These are phyloP conservation scores for Russula olivacea DNA, from an alignment of 768 basidiomycete genomes.

Conservation along the genomic window DNA sequence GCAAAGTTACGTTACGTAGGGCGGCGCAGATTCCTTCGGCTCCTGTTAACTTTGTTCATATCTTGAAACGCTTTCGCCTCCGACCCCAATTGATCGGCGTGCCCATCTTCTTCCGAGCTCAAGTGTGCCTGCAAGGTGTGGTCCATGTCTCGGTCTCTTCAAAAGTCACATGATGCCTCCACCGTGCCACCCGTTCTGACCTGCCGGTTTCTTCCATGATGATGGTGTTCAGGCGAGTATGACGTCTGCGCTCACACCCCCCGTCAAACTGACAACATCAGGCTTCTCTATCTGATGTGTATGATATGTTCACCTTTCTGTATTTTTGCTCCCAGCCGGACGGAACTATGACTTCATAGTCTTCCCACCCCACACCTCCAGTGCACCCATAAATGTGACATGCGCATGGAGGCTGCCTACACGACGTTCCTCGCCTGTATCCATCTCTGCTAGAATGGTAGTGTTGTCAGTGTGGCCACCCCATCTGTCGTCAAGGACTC, in stretches of 20 bases:
- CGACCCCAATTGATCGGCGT: neutral
- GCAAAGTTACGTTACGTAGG: neutral
- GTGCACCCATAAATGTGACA: neutral
- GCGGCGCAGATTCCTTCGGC: constrained; percentile 1
- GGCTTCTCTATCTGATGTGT: neutral
- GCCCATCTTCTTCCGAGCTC: neutral
- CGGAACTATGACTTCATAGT: neutral
- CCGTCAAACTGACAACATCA: neutral
- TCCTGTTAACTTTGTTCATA: neutral
- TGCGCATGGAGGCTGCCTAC: neutral
- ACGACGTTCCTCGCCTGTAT: neutral
- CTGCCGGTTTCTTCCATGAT: neutral
- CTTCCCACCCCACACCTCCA: neutral
- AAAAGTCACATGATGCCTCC: neutral
- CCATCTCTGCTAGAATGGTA: too few relatives aligned
- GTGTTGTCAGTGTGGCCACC: neutral
- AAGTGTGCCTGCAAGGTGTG: neutral
- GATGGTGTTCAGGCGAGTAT: neutral
- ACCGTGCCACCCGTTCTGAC: too few relatives aligned
- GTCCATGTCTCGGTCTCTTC: neutral
- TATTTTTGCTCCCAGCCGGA: too few relatives aligned
- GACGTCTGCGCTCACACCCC: neutral
- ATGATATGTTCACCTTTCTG: neutral
- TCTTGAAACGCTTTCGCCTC: neutral
- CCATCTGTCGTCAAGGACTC: neutral